Base-by-base conservation (phyloP, 257 asterid genomes). In the Striga asiatica region DNA sequence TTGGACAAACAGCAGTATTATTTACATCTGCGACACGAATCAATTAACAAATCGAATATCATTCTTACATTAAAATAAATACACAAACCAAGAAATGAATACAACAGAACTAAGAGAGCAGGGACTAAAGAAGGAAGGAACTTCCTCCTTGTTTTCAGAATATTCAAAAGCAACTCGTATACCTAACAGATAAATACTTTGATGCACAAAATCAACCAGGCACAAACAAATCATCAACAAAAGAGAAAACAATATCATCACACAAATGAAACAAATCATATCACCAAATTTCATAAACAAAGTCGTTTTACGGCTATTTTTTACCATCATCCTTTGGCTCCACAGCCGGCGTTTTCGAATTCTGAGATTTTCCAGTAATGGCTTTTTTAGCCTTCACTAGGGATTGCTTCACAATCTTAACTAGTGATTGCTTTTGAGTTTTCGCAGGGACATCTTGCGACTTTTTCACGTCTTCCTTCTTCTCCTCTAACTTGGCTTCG, bases 381-480 rank as follows among this genome's bases (percentile, higher is more conserved):
- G 94, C 98, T 61, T 89, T 89, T 73, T 80, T 89, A 0, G 96
- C 98, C 82, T 89, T 89, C 57, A 82, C 93, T 4, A 89, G 78
- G 2, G 98, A 74, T 10, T 86, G 94, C 83, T 89, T 89, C 84
- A 89, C 55, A 70, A 83, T 83, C 69, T 86, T 74, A 13, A 86
- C 78, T 12, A 89, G 65, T 22, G 98, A 86, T 5, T 71, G 83
- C 74, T 86, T 89, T 18, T 41, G 48, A 2, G 23, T 41, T 18
- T 41, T 41, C 12, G 17, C 48, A 9, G 48, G 48, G 7, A 3
- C 21, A 41, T n/a, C 48, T 2, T 13, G 8, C 13, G 17, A 17
- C 24, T 66, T 73, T 28, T 71, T 47, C 79, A 78, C 80, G 45
- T 73, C 79, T 47, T 62, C 70, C 2, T 3, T 47, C 21, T 73